phyloP scores from a whole-genome alignment of 177 flowering plant species.

The Vitis hybrid region DNA sequence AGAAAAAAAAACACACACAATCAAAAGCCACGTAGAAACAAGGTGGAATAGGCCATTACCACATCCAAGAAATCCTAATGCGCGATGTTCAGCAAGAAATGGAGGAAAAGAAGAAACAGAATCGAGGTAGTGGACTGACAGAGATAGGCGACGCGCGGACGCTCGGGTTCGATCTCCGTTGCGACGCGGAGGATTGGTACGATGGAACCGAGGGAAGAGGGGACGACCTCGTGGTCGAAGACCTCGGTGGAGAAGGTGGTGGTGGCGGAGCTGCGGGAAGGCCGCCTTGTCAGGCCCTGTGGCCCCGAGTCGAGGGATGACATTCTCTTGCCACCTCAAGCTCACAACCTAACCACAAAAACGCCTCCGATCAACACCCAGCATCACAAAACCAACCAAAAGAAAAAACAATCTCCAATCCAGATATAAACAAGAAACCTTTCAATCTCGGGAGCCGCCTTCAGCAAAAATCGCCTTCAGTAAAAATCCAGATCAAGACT shows the following conservation, averaged over 20 bases:
- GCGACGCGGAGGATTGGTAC: constrained; percentile 92
- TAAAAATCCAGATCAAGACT: no score
- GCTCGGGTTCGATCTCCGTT: constrained; percentile 71
- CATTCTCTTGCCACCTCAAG: constrained; percentile 12
- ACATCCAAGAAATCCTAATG: not conserved
- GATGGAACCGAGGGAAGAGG: constrained; percentile 77
- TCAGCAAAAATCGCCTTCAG: no score
- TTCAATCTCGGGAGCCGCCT: no score
- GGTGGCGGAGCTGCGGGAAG: constrained; percentile 80
- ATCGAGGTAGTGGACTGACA: constrained; percentile 38
- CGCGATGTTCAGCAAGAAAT: not conserved
- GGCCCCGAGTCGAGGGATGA: constrained; percentile 31
- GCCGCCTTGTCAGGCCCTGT: constrained; percentile 56
- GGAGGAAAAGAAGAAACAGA: not conserved
- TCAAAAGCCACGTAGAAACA: not conserved
- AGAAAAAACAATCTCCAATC: not conserved
- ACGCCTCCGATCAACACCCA: not conserved
- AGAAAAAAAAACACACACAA: not conserved
- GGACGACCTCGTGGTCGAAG: constrained; percentile 93
- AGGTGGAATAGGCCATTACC: not conserved
- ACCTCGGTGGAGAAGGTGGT: constrained; percentile 82
- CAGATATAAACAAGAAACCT: not conserved
- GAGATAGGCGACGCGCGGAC: constrained; percentile 92
- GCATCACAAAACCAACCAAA: not conserved
- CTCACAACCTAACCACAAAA: not conserved